phyloP scores from a whole-genome alignment of 495 filamentous ascomycete species.

The Podospora anserina region DNA sequence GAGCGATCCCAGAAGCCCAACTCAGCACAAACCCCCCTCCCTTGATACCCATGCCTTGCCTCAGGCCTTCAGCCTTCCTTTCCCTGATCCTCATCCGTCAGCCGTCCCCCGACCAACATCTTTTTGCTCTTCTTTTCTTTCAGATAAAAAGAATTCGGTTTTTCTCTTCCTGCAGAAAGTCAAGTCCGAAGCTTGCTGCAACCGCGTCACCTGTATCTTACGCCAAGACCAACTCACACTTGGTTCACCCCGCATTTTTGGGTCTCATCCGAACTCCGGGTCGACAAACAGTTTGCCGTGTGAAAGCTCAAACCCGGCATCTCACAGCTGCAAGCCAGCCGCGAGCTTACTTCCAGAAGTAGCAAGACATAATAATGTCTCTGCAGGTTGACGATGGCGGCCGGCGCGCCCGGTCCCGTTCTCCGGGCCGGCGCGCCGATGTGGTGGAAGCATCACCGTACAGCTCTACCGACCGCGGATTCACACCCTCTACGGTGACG shows the following conservation, averaged over 20 bases:
- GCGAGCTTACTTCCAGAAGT: not conserved
- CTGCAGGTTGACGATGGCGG: constrained; percentile 58
- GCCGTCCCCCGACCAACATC: not conserved
- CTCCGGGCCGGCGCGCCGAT: constrained; percentile 46
- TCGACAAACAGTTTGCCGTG: not conserved
- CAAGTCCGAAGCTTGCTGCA: not conserved
- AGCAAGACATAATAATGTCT: constrained; percentile 32
- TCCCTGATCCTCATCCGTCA: not conserved
- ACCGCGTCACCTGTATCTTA: not conserved
- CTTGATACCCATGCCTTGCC: not conserved
- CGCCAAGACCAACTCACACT: not conserved
- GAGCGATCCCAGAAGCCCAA: not conserved
- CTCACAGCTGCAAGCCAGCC: not conserved
- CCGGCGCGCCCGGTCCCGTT: constrained; percentile 60
- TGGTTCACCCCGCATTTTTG: not conserved
- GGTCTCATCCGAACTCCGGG: not conserved
- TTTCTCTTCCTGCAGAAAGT: not conserved
- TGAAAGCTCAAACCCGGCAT: constrained; percentile 2
- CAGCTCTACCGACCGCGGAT: constrained; percentile 37
- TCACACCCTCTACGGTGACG: constrained; percentile 27
- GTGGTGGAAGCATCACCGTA: constrained; percentile 50
- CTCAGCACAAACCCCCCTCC: not conserved
- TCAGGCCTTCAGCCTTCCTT: constrained; percentile 6
- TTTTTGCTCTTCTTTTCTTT: not conserved
- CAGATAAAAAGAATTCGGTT: not conserved